Base-by-base conservation (phyloP, 2,329 filamentous ascomycete species). In the Alternaria sp. region DNA sequence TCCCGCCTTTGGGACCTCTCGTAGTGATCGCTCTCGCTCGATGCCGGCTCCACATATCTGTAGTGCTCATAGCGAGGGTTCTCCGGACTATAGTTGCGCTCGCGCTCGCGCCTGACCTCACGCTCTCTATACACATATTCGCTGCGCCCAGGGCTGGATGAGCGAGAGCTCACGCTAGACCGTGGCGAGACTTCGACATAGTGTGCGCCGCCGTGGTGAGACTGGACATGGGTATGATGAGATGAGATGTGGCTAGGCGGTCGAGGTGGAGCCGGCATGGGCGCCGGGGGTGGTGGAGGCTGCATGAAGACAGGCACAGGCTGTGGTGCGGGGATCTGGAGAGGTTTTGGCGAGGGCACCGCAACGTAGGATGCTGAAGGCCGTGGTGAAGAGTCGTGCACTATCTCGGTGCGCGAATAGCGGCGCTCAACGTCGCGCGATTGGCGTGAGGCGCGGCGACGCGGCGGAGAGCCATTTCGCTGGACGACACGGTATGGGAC, bases 111-210 rank as follows among this genome's bases (percentile, higher is more conserved):
- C 51, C 79, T 58, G 13, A 78, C 74, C 63, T 82, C 80, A 44
- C 75, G 71, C 72, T 83, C 81, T 24, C 78, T 76, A 44, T 80
- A 68, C 36, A 80, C 77, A 64, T 80, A 81, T 34, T 78, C 76
- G 64, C 70, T 72, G 52, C 61, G 68, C n/a, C 52, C 66, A 23
- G 72, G 73, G 54, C 69, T 71, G 49, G 71, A 75, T 29, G 65
- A 68, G 53, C 67, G 67, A 54, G 70, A 74, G 49, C 65, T 71
- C 50, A 69, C 62, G 56, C 73, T 77, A 58, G 70, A 74, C 8
- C 74, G 70, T 29, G 76, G 77, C 17, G 75, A 75, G 37, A 82
- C 81, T 65, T 82, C 78, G 50, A 82, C 80, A 53, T 81, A 81
- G 61, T 81, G 79, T 48, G 72, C 64, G 28, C 59, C 62, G 45